Base-by-base conservation (phyloP, 192 early-diverging fungal species). In the Obelidium mucronatum region DNA sequence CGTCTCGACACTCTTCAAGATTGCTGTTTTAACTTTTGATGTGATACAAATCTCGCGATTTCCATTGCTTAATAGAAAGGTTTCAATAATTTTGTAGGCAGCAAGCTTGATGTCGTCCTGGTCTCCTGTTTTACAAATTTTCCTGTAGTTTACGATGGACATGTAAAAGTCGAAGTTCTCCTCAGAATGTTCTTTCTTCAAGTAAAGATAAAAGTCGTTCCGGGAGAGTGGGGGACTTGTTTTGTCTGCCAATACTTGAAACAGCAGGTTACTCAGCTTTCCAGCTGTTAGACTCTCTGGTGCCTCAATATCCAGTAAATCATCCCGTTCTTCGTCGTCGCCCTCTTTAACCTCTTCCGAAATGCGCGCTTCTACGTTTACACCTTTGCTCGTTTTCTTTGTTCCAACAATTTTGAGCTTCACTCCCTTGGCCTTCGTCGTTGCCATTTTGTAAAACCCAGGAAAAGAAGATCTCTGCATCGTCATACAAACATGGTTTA, bases 1-100 rank as follows among this genome's bases (percentile, higher is more conserved):
- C 37, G 48, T 62, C 33, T 70, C 69, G n/a, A 77, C 40, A 28
- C 59, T 64, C 17, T 40, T 3, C 28, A 80, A 33, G 59, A 80
- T 72, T 5, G 61, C 30, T 30, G 70, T 71, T 24, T 72, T 75
- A 28, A 73, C 70, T 40, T 48, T 62, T 19, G 69, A 59, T 6
- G 79, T 58, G 1, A 80, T 24, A 51, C 69, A 72, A 35, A 80
- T 72, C 37, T 80, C 79, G 42, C 54, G 53, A 22, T 59, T 54
- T 3, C 55, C 61, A 33, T 70, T 69, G 4, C 26, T 40, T 35
- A 40, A 28, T 33, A 80, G n/a, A 42, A 77, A 80, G 31, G 68
- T 61, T n/a, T 73, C 68, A 40, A 80, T 54, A n/a, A 80, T 67
- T 35, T 53, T 72, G 19, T 36, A 33, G 22, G 70, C 70, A 15